Evolutionary conservation across 2,329 filamentous ascomycete species (phyloP).

Genomic region (Cladophialophora psammophila): DNA sequence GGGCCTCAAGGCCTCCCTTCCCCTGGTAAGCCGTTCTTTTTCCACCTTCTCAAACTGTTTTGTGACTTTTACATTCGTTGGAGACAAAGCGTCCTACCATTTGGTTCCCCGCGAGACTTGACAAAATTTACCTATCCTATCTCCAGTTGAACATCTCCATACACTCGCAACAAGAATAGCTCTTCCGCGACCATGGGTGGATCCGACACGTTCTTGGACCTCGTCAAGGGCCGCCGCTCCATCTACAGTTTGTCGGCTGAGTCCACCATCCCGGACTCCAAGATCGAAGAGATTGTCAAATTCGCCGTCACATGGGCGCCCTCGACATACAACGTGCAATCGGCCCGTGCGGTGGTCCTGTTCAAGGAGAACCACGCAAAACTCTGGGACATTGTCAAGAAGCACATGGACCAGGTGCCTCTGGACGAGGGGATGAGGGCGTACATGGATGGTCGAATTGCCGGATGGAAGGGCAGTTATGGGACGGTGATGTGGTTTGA

Average conservation of each 20-base stretch:
- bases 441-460: conserved; percentile 27
- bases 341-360: conserved; percentile 78
- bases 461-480: conserved; percentile 61
- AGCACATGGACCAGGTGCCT: conserved; percentile 28
- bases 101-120: too few species aligned
- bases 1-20: not conserved
- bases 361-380: conserved; percentile 83
- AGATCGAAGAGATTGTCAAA: conserved; percentile 38
- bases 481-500: conserved; percentile 89
- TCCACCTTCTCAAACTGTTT: not conserved
- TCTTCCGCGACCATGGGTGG: not conserved
- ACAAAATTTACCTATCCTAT: too few species aligned
- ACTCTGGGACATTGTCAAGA: conserved; percentile 76
- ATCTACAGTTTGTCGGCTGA: conserved; percentile 34
- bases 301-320: conserved; percentile 53
- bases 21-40: not conserved
- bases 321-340: conserved; percentile 87
- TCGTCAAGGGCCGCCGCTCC: conserved; percentile 31
- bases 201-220: conserved; percentile 31
- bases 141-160: not conserved
- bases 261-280: conserved; percentile 35
- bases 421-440: conserved; percentile 22
- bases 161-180: not conserved
- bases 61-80: not conserved
- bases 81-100: too few species aligned